A percentile compares a stretch with the other conserved stretches of the same genome.
Conservation (phyloP, 2,329 filamentous ascomycete genomes). For the Conoideocrella luteorostrata region DNA sequence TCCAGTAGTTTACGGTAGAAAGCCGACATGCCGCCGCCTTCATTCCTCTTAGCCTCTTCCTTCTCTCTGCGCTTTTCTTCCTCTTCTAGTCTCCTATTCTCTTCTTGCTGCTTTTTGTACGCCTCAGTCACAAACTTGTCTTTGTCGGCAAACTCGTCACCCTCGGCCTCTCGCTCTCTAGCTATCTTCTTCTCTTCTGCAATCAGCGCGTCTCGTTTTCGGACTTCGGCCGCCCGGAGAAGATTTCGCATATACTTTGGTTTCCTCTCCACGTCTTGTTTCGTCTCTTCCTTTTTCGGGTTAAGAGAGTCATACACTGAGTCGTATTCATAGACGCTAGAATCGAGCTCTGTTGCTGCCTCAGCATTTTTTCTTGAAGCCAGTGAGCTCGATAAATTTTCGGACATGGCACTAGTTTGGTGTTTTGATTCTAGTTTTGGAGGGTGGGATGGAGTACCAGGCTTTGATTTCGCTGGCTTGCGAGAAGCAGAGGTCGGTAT, state of each 20-base stretch:
- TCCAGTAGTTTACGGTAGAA: slow-evolving; percentile 73
- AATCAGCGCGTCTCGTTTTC: slow-evolving; percentile 71
- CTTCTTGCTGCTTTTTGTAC: slow-evolving; percentile 75
- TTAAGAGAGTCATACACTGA: slow-evolving; percentile 73
- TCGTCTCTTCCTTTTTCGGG: slow-evolving; percentile 52
- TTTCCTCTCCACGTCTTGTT: slow-evolving; percentile 50
- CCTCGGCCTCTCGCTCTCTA: slow-evolving; percentile 70
- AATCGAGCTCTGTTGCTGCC: slow-evolving; percentile 60
- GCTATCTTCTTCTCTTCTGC: slow-evolving; percentile 77
- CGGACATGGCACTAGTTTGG: slow-evolving; percentile 41
- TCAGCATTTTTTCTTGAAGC: slow-evolving; percentile 57
- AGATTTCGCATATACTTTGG: slow-evolving; percentile 76
- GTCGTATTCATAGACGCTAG: slow-evolving; percentile 81
- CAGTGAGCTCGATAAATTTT: slow-evolving; percentile 60
- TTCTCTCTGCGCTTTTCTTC: slow-evolving; percentile 64
- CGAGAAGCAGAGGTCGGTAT: slow-evolving; percentile 16
- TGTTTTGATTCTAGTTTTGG: slow-evolving; percentile 40
- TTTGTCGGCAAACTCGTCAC: slow-evolving; percentile 74
- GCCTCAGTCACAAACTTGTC: slow-evolving; percentile 82
- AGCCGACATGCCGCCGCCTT: slow-evolving; percentile 63
- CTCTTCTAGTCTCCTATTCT: slow-evolving; percentile 62
- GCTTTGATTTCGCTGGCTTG: slow-evolving; percentile 29
- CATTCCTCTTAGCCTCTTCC: slow-evolving; percentile 56
- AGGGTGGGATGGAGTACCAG: slow-evolving; percentile 27
- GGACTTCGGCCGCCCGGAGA: slow-evolving; percentile 64